Conservation (phyloP, 2,329 filamentous ascomycete genomes). For the Diaporthe ilicicola region DNA sequence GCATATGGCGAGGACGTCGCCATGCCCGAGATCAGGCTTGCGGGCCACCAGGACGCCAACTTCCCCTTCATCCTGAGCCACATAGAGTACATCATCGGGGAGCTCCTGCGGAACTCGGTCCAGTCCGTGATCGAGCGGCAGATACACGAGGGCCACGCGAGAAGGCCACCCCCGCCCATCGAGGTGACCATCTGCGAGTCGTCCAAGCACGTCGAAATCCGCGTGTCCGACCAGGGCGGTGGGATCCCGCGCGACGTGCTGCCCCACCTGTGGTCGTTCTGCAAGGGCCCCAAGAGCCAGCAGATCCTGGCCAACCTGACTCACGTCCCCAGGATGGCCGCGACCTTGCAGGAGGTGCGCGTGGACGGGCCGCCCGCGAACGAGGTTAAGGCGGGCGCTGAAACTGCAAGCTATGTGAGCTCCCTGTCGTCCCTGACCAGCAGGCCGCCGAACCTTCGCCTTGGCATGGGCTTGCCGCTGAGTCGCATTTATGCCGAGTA, state of each 20-base stretch:
- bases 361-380: constrained; percentile 47
- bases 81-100: constrained; percentile 95
- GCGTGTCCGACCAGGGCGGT: constrained; percentile 94
- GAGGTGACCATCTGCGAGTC: constrained; percentile 96
- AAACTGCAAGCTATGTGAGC: constrained; percentile 54
- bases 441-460: constrained; percentile 82
- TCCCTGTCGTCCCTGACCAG: constrained; percentile 84
- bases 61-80: constrained; percentile 98
- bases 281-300: constrained; percentile 84
- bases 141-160: constrained; percentile 45
- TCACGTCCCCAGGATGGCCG: constrained; percentile 89
- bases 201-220: constrained; percentile 92
- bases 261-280: constrained; percentile 95
- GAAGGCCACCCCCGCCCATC: constrained; percentile 75
- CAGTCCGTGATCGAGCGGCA: constrained; percentile 88
- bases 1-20: constrained; percentile 76
- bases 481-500: constrained; percentile 97
- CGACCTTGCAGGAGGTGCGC: constrained; percentile 88
- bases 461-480: constrained; percentile 94
- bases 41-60: constrained; percentile 86
- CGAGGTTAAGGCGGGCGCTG: constrained; percentile 25
- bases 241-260: constrained; percentile 87
- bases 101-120: constrained; percentile 93
- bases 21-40: constrained; percentile 83
- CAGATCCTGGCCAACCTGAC: constrained; percentile 84